Evolutionary conservation across 371 early-diverging fungal species (phyloP), one percentile per base, ranked within the genome.

Genomic region (Phascolomyces articulosus): DNA sequence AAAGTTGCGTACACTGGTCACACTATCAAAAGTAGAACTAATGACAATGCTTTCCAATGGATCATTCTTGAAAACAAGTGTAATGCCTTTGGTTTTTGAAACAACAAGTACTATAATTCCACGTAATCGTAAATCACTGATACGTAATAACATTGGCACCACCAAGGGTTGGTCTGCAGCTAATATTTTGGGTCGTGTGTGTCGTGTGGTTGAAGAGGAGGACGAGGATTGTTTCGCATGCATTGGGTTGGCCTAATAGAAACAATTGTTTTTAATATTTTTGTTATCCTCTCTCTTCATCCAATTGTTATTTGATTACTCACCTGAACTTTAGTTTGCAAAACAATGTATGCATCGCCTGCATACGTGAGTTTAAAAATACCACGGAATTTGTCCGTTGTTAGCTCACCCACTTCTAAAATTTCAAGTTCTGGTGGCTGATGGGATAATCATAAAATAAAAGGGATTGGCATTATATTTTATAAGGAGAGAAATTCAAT

Each of bases 351-450:
- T 21, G 96, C 98, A 82, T 98, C 97, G 11, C 97, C 97, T 59
- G 79, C 85, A 76, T 98, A 98, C 24, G 85, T 89, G 70, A 98
- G 84, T 66, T 93, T 93, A 81, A 98, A 97, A 65, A 98, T 96
- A 16, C 97, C 98, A 58, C 95, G 88, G 77, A 97, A 97, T 64
- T 93, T 90, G 71, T 96, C 96, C 58, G 86, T 90, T 4, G 89
- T 85, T 28, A 98, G 82, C 62, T 98, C 99, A 41, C 96, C 94
- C 69, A 98, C 95, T 68, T 98, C 99, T 20, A 98, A 77, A 66
- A 98, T 95, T 71, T 98, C 98, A 40, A 98, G 86, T 40, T 96
- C 96, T 15, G 99, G 99, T 24, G 99, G 92, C 91, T 94, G 75
- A 51, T 49, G 9, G n/a, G n/a, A 24, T 51, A 6, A 18, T 44